Conservation (phyloP, 2,329 filamentous ascomycete species). For the Curvularia hawaiiensis region DNA sequence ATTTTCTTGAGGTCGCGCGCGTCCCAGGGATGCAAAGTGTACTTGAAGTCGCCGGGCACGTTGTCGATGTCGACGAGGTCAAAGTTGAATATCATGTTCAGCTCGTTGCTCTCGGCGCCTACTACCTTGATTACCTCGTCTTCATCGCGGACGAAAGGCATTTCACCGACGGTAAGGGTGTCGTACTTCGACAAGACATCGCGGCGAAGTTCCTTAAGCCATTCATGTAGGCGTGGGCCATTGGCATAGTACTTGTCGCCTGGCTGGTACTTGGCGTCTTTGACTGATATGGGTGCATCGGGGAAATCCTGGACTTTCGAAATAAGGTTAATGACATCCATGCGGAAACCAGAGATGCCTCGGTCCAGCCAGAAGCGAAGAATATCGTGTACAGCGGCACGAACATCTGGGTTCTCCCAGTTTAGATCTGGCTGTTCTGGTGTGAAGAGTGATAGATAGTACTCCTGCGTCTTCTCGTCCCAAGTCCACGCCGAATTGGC, state of each 20-base stretch:
- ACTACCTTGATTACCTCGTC: constrained; percentile 56
- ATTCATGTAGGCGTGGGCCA: constrained; percentile 72
- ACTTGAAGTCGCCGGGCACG: constrained; percentile 45
- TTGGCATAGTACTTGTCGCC: constrained; percentile 64
- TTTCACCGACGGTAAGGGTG: constrained; percentile 69
- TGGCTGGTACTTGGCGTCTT: constrained; percentile 48
- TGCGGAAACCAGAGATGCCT: constrained; percentile 60
- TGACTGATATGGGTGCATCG: constrained; percentile 35
- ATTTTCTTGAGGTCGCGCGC: constrained; percentile 41
- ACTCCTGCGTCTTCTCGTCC: constrained; percentile 73
- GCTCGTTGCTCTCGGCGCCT: constrained; percentile 53
- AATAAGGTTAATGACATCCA: constrained; percentile 49
- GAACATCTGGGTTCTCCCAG: constrained; percentile 73
- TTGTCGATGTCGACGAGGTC: constrained; percentile 50
- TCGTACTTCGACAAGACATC: constrained; percentile 65
- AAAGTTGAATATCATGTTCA: constrained; percentile 71
- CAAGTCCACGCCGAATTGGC: constrained; percentile 69
- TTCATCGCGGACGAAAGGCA: constrained; percentile 59
- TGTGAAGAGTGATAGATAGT: constrained; percentile 78
- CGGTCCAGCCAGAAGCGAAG: constrained; percentile 81
- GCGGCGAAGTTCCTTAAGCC: constrained; percentile 67
- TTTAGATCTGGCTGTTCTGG: constrained; percentile 81
- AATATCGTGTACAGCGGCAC: constrained; percentile 71
- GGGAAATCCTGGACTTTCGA: constrained; percentile 41
- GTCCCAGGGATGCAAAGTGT: constrained; percentile 41